phyloP scores from a whole-genome alignment of 148 eudicot genomes.

The Chenopodium album region DNA sequence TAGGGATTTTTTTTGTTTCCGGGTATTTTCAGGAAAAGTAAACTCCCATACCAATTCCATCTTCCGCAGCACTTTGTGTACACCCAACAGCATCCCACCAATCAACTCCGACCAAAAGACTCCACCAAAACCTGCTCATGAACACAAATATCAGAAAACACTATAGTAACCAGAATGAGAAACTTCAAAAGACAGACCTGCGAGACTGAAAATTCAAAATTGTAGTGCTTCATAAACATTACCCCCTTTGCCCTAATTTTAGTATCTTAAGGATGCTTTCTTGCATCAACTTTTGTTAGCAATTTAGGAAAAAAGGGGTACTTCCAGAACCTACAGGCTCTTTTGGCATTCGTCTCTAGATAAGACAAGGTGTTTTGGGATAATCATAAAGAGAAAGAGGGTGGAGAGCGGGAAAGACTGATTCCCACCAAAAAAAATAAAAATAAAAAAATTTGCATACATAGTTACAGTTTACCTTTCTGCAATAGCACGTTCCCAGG shows the following conservation, averaged over 20 bases:
- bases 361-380: background rate
- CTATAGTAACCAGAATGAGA: background rate
- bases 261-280: background rate
- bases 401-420: no score
- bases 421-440: background rate
- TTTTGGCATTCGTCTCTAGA: background rate
- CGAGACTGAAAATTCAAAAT: background rate
- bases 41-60: constrained; percentile 75
- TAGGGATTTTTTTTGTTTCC: background rate
- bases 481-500: constrained; percentile 99
- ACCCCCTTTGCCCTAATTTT: background rate
- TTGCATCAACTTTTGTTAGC: background rate
- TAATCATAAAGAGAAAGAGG: background rate
- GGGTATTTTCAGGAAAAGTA: background rate
- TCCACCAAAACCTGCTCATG: constrained; percentile 91
- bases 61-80: constrained; percentile 99
- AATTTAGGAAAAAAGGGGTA: background rate
- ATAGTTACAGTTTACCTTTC: constrained; percentile 57
- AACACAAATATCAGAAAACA: background rate
- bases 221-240: background rate
- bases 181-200: background rate
- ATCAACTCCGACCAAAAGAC: constrained; percentile 97
- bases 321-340: background rate
- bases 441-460: background rate
- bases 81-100: constrained; percentile 99